Evolutionary conservation across 306 rosid species (phyloP).

Genomic region (Astragalus membranaceus): DNA sequence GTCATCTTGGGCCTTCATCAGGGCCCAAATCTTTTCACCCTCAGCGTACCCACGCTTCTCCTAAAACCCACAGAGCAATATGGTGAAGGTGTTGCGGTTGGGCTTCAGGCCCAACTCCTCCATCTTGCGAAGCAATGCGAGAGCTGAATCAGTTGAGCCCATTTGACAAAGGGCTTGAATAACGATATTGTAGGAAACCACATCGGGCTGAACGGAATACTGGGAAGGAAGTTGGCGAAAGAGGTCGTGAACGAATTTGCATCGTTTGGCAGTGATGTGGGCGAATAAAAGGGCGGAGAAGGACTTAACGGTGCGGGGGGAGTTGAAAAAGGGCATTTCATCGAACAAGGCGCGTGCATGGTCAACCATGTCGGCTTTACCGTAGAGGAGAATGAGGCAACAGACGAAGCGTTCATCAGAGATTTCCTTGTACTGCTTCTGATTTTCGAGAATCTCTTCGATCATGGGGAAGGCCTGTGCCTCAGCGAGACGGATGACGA

Average conservation of each 20-base stretch:
- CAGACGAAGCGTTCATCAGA: slow-evolving; percentile 34
- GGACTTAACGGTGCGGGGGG: slow-evolving; percentile 26
- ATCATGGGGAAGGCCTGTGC: slow-evolving; percentile 33
- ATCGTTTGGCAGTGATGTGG: slow-evolving; percentile 21
- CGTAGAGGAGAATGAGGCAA: slow-evolving; percentile 40
- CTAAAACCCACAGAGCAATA: slow-evolving; percentile 31
- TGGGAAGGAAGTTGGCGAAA: slow-evolving; percentile 21
- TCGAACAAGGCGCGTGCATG: slow-evolving; percentile 44
- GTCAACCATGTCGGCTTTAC: slow-evolving; percentile 34
- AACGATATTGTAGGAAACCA: slow-evolving; percentile 31
- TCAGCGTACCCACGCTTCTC: slow-evolving; percentile 15
- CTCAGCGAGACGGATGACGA: slow-evolving; percentile 30
- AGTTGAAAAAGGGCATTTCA: slow-evolving; percentile 38
- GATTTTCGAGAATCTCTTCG: slow-evolving; percentile 36
- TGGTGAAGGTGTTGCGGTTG: slow-evolving; percentile 22
- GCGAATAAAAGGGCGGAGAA: slow-evolving; percentile 37
- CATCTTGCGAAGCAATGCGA: slow-evolving; percentile 17
- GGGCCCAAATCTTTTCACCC: slow-evolving; percentile 36
- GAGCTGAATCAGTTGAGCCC: slow-evolving; percentile 32
- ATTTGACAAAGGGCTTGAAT: slow-evolving; percentile 32
- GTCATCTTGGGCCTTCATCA: slow-evolving; percentile 28
- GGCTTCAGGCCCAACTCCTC: slow-evolving; percentile 34
- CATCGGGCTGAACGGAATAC: slow-evolving; percentile 19
- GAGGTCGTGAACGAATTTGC: slow-evolving; percentile 22
- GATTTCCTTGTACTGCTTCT: slow-evolving; percentile 35